A percentile compares a stretch with the other conserved stretches of the same genome.
Conservation (phyloP, 1,284 basidiomycete genomes). For the Boletellus deceptivus region DNA sequence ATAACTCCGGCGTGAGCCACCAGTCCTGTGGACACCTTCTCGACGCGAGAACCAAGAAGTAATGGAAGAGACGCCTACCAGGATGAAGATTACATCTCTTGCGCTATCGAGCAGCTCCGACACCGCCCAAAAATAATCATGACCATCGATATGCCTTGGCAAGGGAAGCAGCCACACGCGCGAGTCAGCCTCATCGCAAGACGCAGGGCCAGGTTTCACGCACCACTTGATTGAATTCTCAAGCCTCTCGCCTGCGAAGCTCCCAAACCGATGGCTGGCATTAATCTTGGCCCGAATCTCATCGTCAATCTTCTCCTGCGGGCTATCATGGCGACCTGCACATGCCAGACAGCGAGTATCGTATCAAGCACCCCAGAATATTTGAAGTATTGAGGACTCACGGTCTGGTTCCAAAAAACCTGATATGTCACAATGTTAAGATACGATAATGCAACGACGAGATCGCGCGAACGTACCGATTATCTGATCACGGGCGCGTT, state of each 20-base stretch:
- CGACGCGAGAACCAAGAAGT: not conserved
- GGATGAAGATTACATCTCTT: constrained; percentile 74
- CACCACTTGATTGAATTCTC: constrained; percentile 86
- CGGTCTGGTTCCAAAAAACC: constrained; percentile 60
- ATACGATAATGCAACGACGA: not conserved
- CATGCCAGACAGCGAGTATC: not conserved
- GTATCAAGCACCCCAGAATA: not conserved
- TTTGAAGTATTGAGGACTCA: constrained; percentile 31
- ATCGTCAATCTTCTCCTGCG: constrained; percentile 66
- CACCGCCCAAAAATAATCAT: constrained; percentile 92
- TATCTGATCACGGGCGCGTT: constrained; percentile 48
- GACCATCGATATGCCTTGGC: constrained; percentile 80
- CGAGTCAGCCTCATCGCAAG: not conserved
- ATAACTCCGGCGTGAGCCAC: constrained; percentile 92
- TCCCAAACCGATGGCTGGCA: constrained; percentile 77
- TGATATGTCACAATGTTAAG: constrained; percentile 23
- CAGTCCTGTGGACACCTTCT: constrained; percentile 58
- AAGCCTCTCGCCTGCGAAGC: constrained; percentile 72
- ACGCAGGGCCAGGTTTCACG: constrained; percentile 13
- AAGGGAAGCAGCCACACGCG: not conserved
- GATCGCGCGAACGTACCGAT: constrained; percentile 39
- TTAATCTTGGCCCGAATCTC: constrained; percentile 69
- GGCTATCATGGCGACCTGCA: constrained; percentile 72
- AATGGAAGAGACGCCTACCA: constrained; percentile 40
- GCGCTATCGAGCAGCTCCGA: constrained; percentile 84